A percentile compares a stretch with the other conserved stretches of the same genome.
Evolutionary conservation across 805 yeast species (phyloP).

Genomic region (Schizosaccharomyces octosporus): DNA sequence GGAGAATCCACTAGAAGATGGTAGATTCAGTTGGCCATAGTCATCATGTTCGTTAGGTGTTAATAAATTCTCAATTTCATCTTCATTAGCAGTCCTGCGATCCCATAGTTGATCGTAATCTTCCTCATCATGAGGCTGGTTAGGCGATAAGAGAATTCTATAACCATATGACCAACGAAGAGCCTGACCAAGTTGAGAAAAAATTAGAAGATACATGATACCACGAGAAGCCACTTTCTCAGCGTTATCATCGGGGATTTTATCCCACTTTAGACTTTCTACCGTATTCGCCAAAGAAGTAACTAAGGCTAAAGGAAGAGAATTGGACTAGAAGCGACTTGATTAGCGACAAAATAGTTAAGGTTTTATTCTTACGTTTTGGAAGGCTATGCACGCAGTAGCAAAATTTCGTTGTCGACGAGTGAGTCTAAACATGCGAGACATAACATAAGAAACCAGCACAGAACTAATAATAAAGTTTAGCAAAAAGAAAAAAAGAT

Average conservation of each 20-base stretch:
- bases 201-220: constrained; percentile 31
- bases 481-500: background rate
- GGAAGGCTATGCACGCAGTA: constrained; percentile 83
- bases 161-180: constrained; percentile 55
- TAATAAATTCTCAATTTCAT: background rate
- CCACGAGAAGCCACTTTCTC: constrained; percentile 40
- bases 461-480: constrained; percentile 19
- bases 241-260: constrained; percentile 26
- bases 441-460: constrained; percentile 31
- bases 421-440: constrained; percentile 32
- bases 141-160: constrained; percentile 25
- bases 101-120: background rate
- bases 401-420: constrained; percentile 69
- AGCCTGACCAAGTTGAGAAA: constrained; percentile 44
- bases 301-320: constrained; percentile 73
- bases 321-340: constrained; percentile 56
- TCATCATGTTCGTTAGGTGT: background rate
- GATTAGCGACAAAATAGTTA: background rate
- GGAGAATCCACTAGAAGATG: no score
- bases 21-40: background rate
- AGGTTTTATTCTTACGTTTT: background rate
- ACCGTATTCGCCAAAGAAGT: constrained; percentile 40
- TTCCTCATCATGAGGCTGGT: background rate
- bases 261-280: constrained; percentile 35
- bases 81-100: background rate